These are phyloP conservation scores for Lippia alba DNA, from an alignment of 305 asterid species.

Conservation along the genomic window DNA sequence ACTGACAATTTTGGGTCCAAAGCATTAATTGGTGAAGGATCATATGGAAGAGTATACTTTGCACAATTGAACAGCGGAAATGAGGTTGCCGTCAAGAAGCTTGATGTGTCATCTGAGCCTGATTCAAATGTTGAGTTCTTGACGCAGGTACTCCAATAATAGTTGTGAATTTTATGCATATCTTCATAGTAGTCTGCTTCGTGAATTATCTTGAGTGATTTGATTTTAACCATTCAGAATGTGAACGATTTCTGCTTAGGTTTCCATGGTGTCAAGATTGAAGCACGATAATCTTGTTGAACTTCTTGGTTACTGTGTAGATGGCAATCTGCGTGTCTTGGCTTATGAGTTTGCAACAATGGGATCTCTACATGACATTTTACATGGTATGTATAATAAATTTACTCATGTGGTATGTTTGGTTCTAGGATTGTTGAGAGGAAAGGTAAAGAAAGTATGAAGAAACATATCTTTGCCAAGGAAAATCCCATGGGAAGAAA, in stretches of 20 bases:
- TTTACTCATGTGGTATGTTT: too few species aligned
- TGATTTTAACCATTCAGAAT: conserved; percentile 31
- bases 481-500: too few species aligned
- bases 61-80: conserved; percentile 74
- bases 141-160: conserved; percentile 53
- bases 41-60: conserved; percentile 93
- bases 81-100: conserved; percentile 93
- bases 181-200: conserved; percentile 15
- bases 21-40: conserved; percentile 96
- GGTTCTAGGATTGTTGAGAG: too few species aligned
- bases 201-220: conserved; percentile 23
- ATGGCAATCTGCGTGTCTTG: conserved; percentile 64
- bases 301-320: conserved; percentile 69
- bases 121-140: conserved; percentile 68
- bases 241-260: conserved; percentile 45
- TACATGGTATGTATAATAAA: conserved; percentile 59
- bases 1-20: conserved; percentile 91
- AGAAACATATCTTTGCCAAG: too few species aligned
- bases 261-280: conserved; percentile 73
- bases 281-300: conserved; percentile 73
- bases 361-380: conserved; percentile 80
- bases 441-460: too few species aligned
- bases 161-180: conserved; percentile 18
- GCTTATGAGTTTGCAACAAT: conserved; percentile 74
- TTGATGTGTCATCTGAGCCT: conserved; percentile 76